phyloP scores from a whole-genome alignment of 2,329 filamentous ascomycete genomes.

The Ceratocystis alfenasii region DNA sequence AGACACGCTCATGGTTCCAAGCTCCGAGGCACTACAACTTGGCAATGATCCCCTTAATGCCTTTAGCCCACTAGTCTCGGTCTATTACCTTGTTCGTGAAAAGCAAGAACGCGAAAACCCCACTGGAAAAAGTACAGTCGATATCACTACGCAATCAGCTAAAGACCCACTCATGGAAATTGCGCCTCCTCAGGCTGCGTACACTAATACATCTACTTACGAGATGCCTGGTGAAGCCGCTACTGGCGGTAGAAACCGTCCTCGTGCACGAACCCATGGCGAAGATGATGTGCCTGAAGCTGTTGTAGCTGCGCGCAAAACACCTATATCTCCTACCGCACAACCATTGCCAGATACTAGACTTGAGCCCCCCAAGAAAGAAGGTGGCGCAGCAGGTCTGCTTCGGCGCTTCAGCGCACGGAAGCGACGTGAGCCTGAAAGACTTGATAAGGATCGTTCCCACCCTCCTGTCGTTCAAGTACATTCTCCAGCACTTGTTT shows the following conservation, averaged over 20 bases:
- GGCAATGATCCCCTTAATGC: slow-evolving; percentile 85
- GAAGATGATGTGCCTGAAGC: slow-evolving; percentile 78
- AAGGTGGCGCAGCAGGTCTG: slow-evolving; percentile 73
- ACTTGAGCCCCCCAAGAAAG: slow-evolving; percentile 68
- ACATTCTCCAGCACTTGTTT: slow-evolving; percentile 57
- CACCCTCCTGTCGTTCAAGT: slow-evolving; percentile 64
- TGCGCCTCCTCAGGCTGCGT: slow-evolving; percentile 67
- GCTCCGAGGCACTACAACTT: slow-evolving; percentile 68
- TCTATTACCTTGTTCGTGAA: slow-evolving; percentile 93
- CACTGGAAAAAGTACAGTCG: slow-evolving; percentile 23
- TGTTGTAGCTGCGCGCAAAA: slow-evolving; percentile 28
- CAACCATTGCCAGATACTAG: slow-evolving; percentile 33
- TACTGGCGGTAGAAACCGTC: slow-evolving; percentile 69
- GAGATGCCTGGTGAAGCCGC: slow-evolving; percentile 84
- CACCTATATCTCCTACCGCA: slow-evolving; percentile 16
- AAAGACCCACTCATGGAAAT: slow-evolving; percentile 56
- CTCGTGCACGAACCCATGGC: slow-evolving; percentile 81
- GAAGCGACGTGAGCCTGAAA: slow-evolving; percentile 55
- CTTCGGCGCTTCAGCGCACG: slow-evolving; percentile 85
- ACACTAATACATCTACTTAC: slow-evolving; percentile 75
- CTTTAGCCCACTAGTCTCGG: slow-evolving; percentile 79
- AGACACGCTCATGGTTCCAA: slow-evolving; percentile 75
- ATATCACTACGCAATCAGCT: slow-evolving; percentile 31
- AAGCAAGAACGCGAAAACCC: slow-evolving; percentile 66
- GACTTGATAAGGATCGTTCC: slow-evolving; percentile 50